Evolutionary conservation across 129 eudicot genomes (phyloP), one percentile per base, ranked within the genome.

Genomic region (Heracleum sosnowskyi): DNA sequence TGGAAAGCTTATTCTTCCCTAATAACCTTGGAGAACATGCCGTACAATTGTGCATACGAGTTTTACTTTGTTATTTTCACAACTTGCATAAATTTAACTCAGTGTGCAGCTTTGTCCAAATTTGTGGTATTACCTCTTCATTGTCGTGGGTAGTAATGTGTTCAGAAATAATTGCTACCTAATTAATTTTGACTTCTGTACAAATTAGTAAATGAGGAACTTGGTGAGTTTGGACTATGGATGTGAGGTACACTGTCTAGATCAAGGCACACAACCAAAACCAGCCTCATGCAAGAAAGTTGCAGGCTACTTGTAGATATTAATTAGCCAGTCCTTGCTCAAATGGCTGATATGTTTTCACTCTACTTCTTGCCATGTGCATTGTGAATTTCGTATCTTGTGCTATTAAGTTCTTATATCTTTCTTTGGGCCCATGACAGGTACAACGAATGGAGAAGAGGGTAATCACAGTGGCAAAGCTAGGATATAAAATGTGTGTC

Each of bases 401-500:
- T 36, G 72, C 7, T 47, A 16, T 49, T 18, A 49, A 49, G 60
- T 20, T 51, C 9, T 5, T 51, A 6, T 20, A 51, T 51, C 62
- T 51, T 51, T 51, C 5, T n/a, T 10, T 60, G 68, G 68, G 68
- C 13, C 17, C 26, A 16, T 29, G 49, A 41, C 72, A 94, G 98
- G 92, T 96, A 35, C 90, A 94, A 29, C 85, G 91, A 88, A 81
- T 96, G 88, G 99, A 92, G 80, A 96, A 90, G 84, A 86, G 99
- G 82, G 86, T 92, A 69, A 76, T 77, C 69, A 89, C 97, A 10
- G 84, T 96, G 55, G 97, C 93, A 49, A 90, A 90, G 77, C 77
- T 74, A 39, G 77, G 77, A 74, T 74, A 74, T 74, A 74, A 13
- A 81, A 88, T 55, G 73, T 96, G 99, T 66, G 69, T 96, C 12